A percentile compares a stretch with the other conserved stretches of the same genome.
These are phyloP conservation scores for Arachis monticola DNA, from an alignment of 331 rosid genomes.

Conservation along the genomic window DNA sequence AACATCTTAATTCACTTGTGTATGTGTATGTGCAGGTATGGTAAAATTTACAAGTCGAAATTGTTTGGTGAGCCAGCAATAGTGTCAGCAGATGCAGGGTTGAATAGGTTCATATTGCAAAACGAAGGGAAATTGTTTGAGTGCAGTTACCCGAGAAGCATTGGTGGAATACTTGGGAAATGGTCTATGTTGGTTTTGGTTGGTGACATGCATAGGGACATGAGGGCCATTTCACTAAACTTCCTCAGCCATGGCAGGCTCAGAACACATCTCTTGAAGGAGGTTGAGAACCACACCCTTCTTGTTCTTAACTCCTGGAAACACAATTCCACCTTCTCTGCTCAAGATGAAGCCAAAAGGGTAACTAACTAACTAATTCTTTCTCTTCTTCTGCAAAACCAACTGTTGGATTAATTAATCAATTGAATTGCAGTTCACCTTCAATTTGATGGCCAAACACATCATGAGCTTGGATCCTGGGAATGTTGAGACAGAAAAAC, in stretches of 20 bases:
- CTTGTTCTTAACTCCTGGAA: constrained; percentile 77
- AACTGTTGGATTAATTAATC: too few relatives aligned
- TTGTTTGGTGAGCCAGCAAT: constrained; percentile 88
- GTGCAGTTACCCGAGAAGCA: constrained; percentile 95
- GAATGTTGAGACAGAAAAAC: constrained; percentile 74
- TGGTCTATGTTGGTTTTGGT: constrained; percentile 98
- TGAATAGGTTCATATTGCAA: constrained; percentile 80
- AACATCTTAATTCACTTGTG: too few relatives aligned
- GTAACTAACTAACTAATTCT: constrained; percentile 35
- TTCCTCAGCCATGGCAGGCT: constrained; percentile 87
- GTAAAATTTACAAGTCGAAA: constrained; percentile 84
- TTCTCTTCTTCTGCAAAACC: background rate
- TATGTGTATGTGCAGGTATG: constrained; percentile 58
- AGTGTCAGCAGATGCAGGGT: constrained; percentile 94
- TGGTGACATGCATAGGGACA: constrained; percentile 98
- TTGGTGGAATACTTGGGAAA: constrained; percentile 95
- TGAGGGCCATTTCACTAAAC: constrained; percentile 84
- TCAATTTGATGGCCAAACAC: constrained; percentile 92
- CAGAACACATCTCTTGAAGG: constrained; percentile 67
- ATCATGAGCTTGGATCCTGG: constrained; percentile 96
- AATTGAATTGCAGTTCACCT: constrained; percentile 76
- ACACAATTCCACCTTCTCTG: constrained; percentile 64
- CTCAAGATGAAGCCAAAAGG: constrained; percentile 95
- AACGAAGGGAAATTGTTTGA: constrained; percentile 94
- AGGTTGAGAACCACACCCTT: constrained; percentile 80